phyloP scores from a whole-genome alignment of 2,329 filamentous ascomycete species.

The Colletotrichum neosansevieriae region DNA sequence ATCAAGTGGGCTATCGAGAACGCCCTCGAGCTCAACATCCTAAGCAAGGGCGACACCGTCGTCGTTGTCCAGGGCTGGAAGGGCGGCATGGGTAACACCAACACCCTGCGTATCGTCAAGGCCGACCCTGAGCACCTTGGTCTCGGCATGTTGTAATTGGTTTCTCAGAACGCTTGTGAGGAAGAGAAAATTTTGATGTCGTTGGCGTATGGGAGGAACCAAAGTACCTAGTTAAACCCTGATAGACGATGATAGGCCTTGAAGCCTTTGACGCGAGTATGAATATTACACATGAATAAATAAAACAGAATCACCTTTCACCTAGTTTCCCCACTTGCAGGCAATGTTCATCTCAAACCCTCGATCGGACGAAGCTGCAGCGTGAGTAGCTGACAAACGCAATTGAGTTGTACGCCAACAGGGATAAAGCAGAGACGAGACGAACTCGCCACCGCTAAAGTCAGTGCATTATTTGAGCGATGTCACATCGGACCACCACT shows the following conservation, averaged over 20 bases:
- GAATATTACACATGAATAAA: slow-evolving; percentile 37
- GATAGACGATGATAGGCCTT: slow-evolving; percentile 38
- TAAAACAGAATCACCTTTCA: slow-evolving; percentile 17
- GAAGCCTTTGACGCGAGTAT: slow-evolving; percentile 35
- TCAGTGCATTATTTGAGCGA: too few species aligned
- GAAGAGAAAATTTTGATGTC: slow-evolving; percentile 16
- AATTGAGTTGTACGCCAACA: not conserved
- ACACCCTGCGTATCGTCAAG: slow-evolving; percentile 77
- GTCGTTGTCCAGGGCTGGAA: slow-evolving; percentile 92
- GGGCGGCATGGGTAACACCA: slow-evolving; percentile 92
- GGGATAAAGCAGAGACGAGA: too few species aligned
- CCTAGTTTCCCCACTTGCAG: too few species aligned
- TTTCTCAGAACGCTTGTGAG: not conserved
- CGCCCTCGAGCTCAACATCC: slow-evolving; percentile 84
- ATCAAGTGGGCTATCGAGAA: slow-evolving; percentile 96
- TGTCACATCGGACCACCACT: too few species aligned
- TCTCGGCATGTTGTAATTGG: slow-evolving; percentile 58
- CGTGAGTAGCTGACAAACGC: not conserved
- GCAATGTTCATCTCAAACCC: not conserved
- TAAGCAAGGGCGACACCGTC: slow-evolving; percentile 79
- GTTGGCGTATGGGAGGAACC: slow-evolving; percentile 36
- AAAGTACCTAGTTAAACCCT: slow-evolving; percentile 38
- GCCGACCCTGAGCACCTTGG: slow-evolving; percentile 70
- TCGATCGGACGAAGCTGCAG: not conserved
- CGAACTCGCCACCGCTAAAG: too few species aligned